A percentile compares a stretch with the other conserved stretches of the same genome.
phyloP scores from a whole-genome alignment of 2,329 filamentous ascomycete species.

The Aspergillus quadrilineatus region DNA sequence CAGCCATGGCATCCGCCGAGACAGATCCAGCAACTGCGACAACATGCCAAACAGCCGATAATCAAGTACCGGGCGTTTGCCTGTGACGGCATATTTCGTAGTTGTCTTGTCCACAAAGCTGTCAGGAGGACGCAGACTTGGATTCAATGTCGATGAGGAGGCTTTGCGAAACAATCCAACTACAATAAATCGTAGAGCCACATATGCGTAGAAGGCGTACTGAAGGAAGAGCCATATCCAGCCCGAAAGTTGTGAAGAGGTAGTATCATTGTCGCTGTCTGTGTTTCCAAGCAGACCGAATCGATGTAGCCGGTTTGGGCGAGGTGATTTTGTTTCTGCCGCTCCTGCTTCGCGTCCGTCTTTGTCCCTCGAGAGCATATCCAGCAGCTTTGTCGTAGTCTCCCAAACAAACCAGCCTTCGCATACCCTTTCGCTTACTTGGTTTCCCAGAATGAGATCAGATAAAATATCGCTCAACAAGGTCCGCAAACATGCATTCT shows the following conservation, averaged over 20 bases:
- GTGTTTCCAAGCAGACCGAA: slow-evolving; percentile 55
- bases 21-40: slow-evolving; percentile 70
- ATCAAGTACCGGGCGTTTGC: slow-evolving; percentile 64
- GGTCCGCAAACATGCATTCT: slow-evolving; percentile 79
- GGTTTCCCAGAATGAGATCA: slow-evolving; percentile 82
- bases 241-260: slow-evolving; percentile 37
- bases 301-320: slow-evolving; percentile 52
- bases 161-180: slow-evolving; percentile 66
- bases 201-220: slow-evolving; percentile 53
- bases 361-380: slow-evolving; percentile 39
- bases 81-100: slow-evolving; percentile 31
- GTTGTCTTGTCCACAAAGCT: slow-evolving; percentile 30
- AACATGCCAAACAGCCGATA: slow-evolving; percentile 77
- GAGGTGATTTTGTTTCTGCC: slow-evolving; percentile 33
- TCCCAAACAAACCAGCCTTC: slow-evolving; percentile 91
- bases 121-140: slow-evolving; percentile 20
- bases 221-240: slow-evolving; percentile 56
- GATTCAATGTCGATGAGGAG: slow-evolving; percentile 53
- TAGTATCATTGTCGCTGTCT: slow-evolving; percentile 21
- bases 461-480: slow-evolving; percentile 85
- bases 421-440: slow-evolving; percentile 74
- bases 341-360: slow-evolving; percentile 18
- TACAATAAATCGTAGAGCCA: slow-evolving; percentile 65
- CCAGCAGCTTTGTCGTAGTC: slow-evolving; percentile 69
- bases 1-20: slow-evolving; percentile 87